Conservation (phyloP, 139 green algal species). For the Micractinium conductrix region DNA sequence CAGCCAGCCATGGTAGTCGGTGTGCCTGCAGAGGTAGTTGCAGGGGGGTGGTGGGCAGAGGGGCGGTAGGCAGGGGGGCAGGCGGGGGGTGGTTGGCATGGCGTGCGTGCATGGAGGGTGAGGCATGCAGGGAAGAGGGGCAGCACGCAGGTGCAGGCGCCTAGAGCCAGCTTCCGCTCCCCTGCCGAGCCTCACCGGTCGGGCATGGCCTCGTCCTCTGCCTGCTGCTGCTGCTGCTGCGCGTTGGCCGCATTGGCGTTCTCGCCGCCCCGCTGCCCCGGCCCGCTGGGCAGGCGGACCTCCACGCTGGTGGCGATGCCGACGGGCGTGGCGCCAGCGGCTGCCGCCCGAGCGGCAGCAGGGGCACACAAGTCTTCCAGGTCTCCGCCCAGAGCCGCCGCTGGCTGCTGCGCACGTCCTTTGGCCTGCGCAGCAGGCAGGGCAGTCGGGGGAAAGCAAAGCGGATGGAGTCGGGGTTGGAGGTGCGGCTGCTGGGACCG, state of each 20-base stretch:
- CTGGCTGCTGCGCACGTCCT: neutral
- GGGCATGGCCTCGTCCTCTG: constrained; percentile 21
- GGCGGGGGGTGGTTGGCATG: no score
- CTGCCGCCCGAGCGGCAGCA: neutral
- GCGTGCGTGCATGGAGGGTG: no score
- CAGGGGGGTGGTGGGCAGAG: no score
- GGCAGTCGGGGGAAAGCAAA: neutral
- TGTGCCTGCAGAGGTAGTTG: constrained; percentile 27
- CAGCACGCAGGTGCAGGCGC: neutral
- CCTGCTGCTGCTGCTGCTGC: constrained; percentile 15
- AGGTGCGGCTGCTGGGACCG: neutral
- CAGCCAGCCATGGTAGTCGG: constrained; percentile 83
- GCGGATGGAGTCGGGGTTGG: neutral
- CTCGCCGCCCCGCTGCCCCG: neutral
- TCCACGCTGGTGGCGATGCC: constrained; percentile 22
- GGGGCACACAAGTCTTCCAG: constrained; percentile 45
- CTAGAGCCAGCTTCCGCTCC: neutral
- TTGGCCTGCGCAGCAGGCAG: neutral
- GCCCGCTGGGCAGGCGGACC: neutral
- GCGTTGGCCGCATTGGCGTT: neutral
- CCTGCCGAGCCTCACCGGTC: constrained; percentile 11
- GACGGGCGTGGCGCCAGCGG: constrained; percentile 9
- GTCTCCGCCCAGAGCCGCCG: constrained; percentile 29
- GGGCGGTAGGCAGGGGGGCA: no score
- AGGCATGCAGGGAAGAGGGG: no score